Base-by-base conservation (phyloP, 441 rosid genomes). In the Populus tomentosa region DNA sequence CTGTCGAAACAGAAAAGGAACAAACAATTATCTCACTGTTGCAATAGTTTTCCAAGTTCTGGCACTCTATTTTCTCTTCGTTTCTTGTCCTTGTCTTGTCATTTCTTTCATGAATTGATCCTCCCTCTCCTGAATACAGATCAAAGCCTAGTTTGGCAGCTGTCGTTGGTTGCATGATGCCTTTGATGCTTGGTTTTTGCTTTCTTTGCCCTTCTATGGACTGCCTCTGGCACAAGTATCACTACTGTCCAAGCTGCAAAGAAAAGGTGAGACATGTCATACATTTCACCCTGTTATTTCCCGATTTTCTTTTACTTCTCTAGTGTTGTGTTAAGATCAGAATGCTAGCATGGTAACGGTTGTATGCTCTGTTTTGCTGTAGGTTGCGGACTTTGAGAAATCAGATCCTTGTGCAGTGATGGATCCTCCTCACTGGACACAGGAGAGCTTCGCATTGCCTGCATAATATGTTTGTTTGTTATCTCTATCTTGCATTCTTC, bases 161-260 rank as follows among this genome's bases (percentile, higher is more conserved):
- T 28, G 83, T 83, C 80, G 90, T 91, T 20, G 95, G 90, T 65
- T 91, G 95, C 86, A 89, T 91, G 90, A 85, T 88, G 89, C 95
- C 93, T 8, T 70, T 89, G 75, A 84, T 85, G 88, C 90, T 91
- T 35, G 95, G 95, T 38, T 28, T 77, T 63, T 95, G 99, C 86
- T 95, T 93, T 78, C 97, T 95, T 40, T 90, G 90, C 81, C 98
- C 98, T 77, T 91, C 97, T 59, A 90, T 89, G 94, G 97, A 95
- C 81, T 94, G 97, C 82, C 99, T 95, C 74, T 93, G 98, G 99
- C 95, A 91, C 86, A 95, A 95, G 77, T 89, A 93, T 80, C 99
- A 95, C 82, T 85, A 90, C 76, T 95, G 99, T 80, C 98, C 97
- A 28, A 78, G 80, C 75, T 95, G 99, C 87, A 85, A 78, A 8